These are phyloP conservation scores for Hyphodiscus hymeniophilus DNA, from an alignment of 495 filamentous ascomycete species.

Conservation along the genomic window DNA sequence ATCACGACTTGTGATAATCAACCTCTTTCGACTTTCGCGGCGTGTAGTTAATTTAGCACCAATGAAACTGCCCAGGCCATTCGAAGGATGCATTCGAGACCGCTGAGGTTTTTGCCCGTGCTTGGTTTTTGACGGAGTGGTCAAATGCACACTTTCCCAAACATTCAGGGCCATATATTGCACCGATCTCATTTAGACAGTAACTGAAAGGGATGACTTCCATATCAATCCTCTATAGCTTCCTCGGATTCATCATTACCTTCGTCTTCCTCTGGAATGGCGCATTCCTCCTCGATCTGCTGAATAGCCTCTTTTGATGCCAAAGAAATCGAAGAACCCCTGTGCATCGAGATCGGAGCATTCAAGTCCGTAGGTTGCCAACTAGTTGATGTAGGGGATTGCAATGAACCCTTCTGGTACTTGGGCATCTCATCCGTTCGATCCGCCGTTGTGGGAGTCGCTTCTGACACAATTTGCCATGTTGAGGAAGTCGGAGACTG, in stretches of 20 bases:
- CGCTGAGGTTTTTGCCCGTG: too few species aligned
- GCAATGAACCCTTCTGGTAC: conserved; percentile 20
- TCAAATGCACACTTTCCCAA: too few species aligned
- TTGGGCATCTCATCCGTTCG: conserved; percentile 9
- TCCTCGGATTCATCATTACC: conserved; percentile 24
- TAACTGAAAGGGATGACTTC: too few species aligned
- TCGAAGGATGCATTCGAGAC: too few species aligned
- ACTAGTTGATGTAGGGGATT: conserved; percentile 35
- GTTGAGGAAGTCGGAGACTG: conserved; percentile 31
- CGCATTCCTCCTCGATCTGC: conserved; percentile 28
- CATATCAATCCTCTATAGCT: background rate
- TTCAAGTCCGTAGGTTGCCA: conserved; percentile 37
- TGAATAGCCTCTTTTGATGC: conserved; percentile 22
- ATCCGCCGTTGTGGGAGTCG: conserved; percentile 3
- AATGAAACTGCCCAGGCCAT: too few species aligned
- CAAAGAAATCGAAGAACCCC: conserved; percentile 16
- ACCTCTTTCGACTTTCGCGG: too few species aligned
- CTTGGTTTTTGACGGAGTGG: too few species aligned
- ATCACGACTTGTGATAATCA: too few species aligned
- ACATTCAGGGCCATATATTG: too few species aligned
- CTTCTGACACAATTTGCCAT: conserved; percentile 23
- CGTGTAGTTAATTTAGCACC: too few species aligned
- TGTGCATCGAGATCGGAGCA: conserved; percentile 24
- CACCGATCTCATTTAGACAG: too few species aligned
- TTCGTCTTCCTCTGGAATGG: conserved; percentile 25